Evolutionary conservation across 768 basidiomycete genomes (phyloP).

Genomic region (Macrolepiota dolichaula): DNA sequence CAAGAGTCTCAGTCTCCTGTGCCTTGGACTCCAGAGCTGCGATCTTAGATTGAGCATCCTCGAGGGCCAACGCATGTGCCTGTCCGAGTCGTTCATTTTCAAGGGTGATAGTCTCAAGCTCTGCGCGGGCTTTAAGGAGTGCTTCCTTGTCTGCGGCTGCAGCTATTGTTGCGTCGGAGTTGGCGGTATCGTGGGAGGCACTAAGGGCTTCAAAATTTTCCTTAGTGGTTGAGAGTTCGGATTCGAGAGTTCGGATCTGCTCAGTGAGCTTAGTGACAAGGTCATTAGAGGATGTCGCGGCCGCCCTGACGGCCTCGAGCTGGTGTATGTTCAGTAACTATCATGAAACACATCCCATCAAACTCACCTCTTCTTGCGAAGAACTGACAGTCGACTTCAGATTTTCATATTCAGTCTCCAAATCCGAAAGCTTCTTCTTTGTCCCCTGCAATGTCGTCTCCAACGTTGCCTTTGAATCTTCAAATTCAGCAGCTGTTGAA

Average conservation of each 20-base stretch:
- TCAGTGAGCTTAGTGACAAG: slow-evolving; percentile 45
- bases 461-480: slow-evolving; percentile 43
- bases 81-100: slow-evolving; percentile 50
- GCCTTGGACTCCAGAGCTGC: slow-evolving; percentile 44
- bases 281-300: slow-evolving; percentile 37
- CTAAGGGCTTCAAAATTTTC: slow-evolving; percentile 51
- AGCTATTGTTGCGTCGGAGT: slow-evolving; percentile 41
- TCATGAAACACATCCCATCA: not conserved
- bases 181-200: slow-evolving; percentile 39
- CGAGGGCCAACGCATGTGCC: slow-evolving; percentile 45
- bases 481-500: slow-evolving; percentile 40
- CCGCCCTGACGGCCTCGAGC: slow-evolving; percentile 49
- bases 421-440: slow-evolving; percentile 35
- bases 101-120: slow-evolving; percentile 51
- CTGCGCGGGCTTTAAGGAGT: slow-evolving; percentile 58
- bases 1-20: slow-evolving; percentile 42
- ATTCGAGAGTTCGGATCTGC: slow-evolving; percentile 49
- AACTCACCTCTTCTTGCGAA: slow-evolving; percentile 49
- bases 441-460: slow-evolving; percentile 46
- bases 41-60: slow-evolving; percentile 44
- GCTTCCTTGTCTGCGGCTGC: slow-evolving; percentile 63
- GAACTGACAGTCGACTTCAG: slow-evolving; percentile 34
- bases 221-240: slow-evolving; percentile 45
- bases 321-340: slow-evolving; percentile 22
- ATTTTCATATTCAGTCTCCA: slow-evolving; percentile 28